phyloP scores from a whole-genome alignment of 2,329 filamentous ascomycete genomes.

The Colletotrichum tanaceti region DNA sequence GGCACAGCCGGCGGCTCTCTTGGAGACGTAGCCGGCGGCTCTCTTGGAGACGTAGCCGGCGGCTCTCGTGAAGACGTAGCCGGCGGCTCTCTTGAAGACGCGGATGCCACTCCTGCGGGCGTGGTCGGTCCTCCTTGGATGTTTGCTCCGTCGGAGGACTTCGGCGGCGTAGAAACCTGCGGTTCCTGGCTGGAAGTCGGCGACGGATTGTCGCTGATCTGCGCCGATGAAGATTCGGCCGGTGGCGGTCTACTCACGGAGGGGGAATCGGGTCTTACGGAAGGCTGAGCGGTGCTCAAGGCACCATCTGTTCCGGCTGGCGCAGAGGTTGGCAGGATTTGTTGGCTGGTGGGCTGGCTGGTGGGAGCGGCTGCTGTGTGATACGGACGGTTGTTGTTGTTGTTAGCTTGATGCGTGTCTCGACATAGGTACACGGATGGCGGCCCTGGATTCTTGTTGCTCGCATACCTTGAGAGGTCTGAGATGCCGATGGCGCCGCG shows the following conservation, averaged over 20 bases:
- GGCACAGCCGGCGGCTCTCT: too few species aligned
- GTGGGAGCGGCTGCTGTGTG: not conserved
- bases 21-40: too few species aligned
- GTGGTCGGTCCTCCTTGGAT: too few species aligned
- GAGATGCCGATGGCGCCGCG: not conserved
- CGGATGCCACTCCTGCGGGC: not conserved
- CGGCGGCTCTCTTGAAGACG: not conserved
- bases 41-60: not conserved
- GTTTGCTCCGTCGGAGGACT: too few species aligned
- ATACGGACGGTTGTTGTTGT: not conserved
- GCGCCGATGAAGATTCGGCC: not conserved
- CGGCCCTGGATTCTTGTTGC: not conserved
- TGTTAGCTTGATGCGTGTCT: not conserved
- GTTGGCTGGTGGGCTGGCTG: not conserved
- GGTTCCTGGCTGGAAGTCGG: not conserved
- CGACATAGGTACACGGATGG: too few species aligned
- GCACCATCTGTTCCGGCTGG: not conserved
- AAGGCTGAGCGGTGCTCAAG: not conserved
- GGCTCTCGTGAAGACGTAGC: not conserved
- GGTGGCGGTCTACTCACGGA: not conserved
- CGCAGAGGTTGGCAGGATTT: not conserved
- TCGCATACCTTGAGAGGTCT: conserved; percentile 5
- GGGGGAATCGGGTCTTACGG: not conserved
- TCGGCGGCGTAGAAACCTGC: too few species aligned
- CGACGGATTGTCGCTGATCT: not conserved